Percentiles rank a stretch among this genome's conserved stretches.
Conservation (phyloP, 2,329 filamentous ascomycete species). For the Myriosclerotinia curreyana region DNA sequence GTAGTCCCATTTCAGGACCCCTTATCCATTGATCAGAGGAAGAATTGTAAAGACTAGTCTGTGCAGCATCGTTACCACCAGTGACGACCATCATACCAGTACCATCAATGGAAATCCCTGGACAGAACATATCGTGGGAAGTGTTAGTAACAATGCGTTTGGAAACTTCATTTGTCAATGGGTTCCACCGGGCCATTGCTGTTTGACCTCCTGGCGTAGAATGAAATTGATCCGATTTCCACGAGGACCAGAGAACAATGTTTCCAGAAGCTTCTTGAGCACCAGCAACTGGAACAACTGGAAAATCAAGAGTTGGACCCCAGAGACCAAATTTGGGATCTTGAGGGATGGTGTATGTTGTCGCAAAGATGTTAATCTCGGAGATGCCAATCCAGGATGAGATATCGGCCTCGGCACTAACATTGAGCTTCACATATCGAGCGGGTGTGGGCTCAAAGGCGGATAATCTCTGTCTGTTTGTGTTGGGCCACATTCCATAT, state of each 20-base stretch:
- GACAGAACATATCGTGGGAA: conserved; percentile 16
- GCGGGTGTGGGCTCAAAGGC: conserved; percentile 7
- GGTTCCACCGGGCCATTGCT: conserved; percentile 9
- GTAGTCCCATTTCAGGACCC: not conserved
- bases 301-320: conserved; percentile 9
- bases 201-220: conserved; percentile 10
- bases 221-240: conserved; percentile 8
- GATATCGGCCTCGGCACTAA: not conserved
- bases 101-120: conserved; percentile 11
- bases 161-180: not conserved
- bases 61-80: conserved; percentile 9
- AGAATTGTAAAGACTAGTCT: conserved; percentile 13
- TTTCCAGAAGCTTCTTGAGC: conserved; percentile 14
- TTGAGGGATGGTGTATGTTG: conserved; percentile 4
- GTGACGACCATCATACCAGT: conserved; percentile 14
- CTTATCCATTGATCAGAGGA: conserved; percentile 8
- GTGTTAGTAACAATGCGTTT: conserved; percentile 11
- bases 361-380: conserved; percentile 12
- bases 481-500: conserved; percentile 14
- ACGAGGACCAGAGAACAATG: conserved; percentile 12
- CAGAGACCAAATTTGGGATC: conserved; percentile 7
- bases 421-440: conserved; percentile 9
- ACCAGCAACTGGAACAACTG: conserved; percentile 14
- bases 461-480: conserved; percentile 12
- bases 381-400: conserved; percentile 6